Conservation (phyloP, 352 stramenopile genomes). For the Phytopythium delawarense region DNA sequence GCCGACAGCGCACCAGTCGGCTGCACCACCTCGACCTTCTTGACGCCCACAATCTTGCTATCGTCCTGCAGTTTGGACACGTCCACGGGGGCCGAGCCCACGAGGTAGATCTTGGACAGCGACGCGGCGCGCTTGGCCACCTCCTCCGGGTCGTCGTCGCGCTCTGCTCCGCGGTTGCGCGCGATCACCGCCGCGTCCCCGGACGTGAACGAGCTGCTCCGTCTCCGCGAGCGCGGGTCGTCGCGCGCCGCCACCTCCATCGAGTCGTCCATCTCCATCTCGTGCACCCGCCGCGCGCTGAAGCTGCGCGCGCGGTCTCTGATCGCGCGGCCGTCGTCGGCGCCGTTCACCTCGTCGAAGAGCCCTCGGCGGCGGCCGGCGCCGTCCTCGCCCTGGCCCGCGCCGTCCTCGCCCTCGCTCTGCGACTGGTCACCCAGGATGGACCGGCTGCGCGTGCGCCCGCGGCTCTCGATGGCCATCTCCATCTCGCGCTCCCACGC, state of each 20-base stretch:
- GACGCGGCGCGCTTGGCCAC: conserved; percentile 66
- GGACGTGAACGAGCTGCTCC: conserved; percentile 71
- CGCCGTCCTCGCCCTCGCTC: conserved; percentile 4
- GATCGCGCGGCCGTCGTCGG: conserved; percentile 16
- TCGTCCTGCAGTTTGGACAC: conserved; percentile 75
- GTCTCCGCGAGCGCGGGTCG: conserved; percentile 18
- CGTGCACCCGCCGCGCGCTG: conserved; percentile 30
- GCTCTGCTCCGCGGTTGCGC: conserved; percentile 7
- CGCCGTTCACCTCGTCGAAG: conserved; percentile 8
- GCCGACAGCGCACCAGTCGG: conserved; percentile 70
- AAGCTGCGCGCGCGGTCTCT: conserved; percentile 43
- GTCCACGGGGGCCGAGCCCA: conserved; percentile 75
- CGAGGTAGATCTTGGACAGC: conserved; percentile 83
- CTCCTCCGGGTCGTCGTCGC: conserved; percentile 26
- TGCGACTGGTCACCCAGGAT: conserved; percentile 61
- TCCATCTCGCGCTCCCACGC: conserved; percentile 85
- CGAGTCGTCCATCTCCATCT: conserved; percentile 22
- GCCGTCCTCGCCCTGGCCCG: not conserved
- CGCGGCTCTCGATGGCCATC: conserved; percentile 59
- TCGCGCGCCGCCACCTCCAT: not conserved
- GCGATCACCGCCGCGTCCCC: conserved; percentile 8
- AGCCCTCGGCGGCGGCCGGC: conserved; percentile 9
- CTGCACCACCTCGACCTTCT: conserved; percentile 71
- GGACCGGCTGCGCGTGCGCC: conserved; percentile 72
- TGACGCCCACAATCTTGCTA: conserved; percentile 70